These are phyloP conservation scores for Salpingoeca rosetta DNA, from an alignment of 78 protist species.

Conservation along the genomic window DNA sequence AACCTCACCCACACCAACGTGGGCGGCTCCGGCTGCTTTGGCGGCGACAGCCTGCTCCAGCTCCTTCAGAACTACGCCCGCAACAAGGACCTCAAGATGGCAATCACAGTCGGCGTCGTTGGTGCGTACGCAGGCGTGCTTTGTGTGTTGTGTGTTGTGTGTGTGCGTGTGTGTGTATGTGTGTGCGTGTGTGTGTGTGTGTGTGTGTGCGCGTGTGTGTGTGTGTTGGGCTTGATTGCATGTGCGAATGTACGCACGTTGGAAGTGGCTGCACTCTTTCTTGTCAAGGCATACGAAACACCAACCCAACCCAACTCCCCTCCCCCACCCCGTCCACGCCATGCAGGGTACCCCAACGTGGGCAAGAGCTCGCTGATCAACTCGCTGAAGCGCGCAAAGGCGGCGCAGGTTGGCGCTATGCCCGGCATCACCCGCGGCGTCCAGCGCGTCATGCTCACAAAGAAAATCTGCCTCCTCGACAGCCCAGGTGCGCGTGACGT, in stretches of 20 bases:
- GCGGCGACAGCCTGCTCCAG: constrained; percentile 53
- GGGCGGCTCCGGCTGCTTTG: not conserved
- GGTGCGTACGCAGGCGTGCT: too few species aligned
- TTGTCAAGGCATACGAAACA: too few species aligned
- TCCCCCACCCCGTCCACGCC: too few species aligned
- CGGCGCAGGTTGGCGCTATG: constrained; percentile 69
- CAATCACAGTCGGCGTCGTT: constrained; percentile 72
- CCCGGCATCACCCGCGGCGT: constrained; percentile 79
- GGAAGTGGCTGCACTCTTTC: too few species aligned
- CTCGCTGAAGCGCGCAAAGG: constrained; percentile 74
- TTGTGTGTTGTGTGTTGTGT: too few species aligned
- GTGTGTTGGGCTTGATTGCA: too few species aligned
- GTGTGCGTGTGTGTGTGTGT: too few species aligned
- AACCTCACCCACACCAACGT: constrained; percentile 20
- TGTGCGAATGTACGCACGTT: too few species aligned
- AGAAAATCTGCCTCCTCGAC: constrained; percentile 80
- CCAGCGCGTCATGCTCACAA: constrained; percentile 71
- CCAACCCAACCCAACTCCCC: too few species aligned
- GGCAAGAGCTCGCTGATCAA: constrained; percentile 94
- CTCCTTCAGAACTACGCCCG: constrained; percentile 73
- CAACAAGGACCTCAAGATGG: constrained; percentile 53
- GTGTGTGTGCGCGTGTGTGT: too few species aligned
- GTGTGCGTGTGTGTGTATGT: too few species aligned
- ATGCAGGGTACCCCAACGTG: constrained; percentile 91
- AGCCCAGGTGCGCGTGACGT: constrained; percentile 82